A percentile compares a stretch with the other conserved stretches of the same genome.
Evolutionary conservation across 139 green algal species (phyloP).

Genomic region (Diplosphaera chodatii): DNA sequence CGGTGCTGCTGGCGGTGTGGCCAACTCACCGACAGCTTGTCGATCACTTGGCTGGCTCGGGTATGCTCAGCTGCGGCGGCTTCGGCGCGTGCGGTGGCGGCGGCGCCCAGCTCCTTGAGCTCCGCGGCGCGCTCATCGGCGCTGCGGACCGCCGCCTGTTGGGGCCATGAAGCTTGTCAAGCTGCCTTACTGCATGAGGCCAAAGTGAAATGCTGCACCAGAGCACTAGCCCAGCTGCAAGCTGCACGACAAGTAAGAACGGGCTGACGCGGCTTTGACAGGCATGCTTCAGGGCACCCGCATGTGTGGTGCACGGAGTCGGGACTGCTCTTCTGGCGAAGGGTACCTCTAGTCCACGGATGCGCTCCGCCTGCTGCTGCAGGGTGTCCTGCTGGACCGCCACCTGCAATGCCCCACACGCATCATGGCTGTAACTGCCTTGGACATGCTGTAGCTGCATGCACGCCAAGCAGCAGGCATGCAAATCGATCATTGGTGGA

Average conservation of each 20-base stretch:
- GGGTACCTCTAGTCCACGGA: conserved; percentile 59
- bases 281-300: no score
- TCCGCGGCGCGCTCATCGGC: conserved; percentile 56
- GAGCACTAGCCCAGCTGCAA: no score
- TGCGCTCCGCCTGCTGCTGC: conserved; percentile 48
- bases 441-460: not conserved
- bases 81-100: conserved; percentile 37
- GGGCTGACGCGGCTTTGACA: no score
- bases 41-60: conserved; percentile 74
- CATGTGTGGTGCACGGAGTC: no score
- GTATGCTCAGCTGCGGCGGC: conserved; percentile 58
- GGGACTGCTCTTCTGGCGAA: no score
- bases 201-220: no score
- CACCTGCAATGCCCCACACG: conserved; percentile 15
- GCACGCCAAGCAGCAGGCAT: not conserved
- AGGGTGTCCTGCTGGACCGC: conserved; percentile 41
- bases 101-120: conserved; percentile 41
- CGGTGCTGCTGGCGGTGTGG: no score
- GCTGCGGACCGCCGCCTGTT: conserved; percentile 16
- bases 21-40: conserved; percentile 67
- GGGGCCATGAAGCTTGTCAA: no score
- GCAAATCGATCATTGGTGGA: not conserved
- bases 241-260: no score
- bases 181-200: no score
- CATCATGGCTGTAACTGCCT: not conserved